Percentiles rank a stretch among this genome's conserved stretches.
phyloP scores from a whole-genome alignment of 257 asterid species.

The Verbena officinalis region DNA sequence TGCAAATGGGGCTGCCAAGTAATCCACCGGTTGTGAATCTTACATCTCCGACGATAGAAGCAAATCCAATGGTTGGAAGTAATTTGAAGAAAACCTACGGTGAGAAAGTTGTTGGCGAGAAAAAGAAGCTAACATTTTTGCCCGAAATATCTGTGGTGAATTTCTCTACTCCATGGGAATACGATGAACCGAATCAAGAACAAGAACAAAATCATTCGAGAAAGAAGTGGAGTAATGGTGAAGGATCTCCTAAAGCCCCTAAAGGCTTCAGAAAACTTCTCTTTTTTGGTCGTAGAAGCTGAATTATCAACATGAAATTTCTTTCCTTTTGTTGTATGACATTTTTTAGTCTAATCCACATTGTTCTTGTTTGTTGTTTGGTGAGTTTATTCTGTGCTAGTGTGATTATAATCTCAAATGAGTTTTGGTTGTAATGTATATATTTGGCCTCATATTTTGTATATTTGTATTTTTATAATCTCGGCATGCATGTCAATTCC shows the following conservation, averaged over 20 bases:
- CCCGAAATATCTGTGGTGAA: conserved; percentile 42
- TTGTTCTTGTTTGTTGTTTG: conserved; percentile 26
- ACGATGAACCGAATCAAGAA: conserved; percentile 40
- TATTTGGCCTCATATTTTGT: conserved; percentile 21
- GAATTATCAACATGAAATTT: conserved; percentile 30
- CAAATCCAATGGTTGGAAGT: conserved; percentile 15
- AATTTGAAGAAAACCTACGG: conserved; percentile 28
- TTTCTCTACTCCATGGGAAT: conserved; percentile 56
- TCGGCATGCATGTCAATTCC: too few species aligned
- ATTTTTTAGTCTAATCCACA: too few species aligned
- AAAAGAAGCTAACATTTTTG: conserved; percentile 36
- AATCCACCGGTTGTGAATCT: too few species aligned
- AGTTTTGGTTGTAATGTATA: conserved; percentile 9
- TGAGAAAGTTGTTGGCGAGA: conserved; percentile 27
- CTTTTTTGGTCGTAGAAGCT: conserved; percentile 61
- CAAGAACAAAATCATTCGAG: conserved; percentile 37
- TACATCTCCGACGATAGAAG: conserved; percentile 21
- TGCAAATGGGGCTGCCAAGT: conserved; percentile 21
- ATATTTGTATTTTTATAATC: too few species aligned
- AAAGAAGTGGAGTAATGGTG: conserved; percentile 72
- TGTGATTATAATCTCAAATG: conserved; percentile 18
- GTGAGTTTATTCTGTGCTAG: conserved; percentile 22
- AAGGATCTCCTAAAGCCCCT: conserved; percentile 56
- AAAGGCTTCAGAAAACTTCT: conserved; percentile 80
- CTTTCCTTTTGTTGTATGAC: neutral